These are phyloP conservation scores for Carex scoparia DNA, from an alignment of 176 grass and related monocot genomes.

Conservation along the genomic window DNA sequence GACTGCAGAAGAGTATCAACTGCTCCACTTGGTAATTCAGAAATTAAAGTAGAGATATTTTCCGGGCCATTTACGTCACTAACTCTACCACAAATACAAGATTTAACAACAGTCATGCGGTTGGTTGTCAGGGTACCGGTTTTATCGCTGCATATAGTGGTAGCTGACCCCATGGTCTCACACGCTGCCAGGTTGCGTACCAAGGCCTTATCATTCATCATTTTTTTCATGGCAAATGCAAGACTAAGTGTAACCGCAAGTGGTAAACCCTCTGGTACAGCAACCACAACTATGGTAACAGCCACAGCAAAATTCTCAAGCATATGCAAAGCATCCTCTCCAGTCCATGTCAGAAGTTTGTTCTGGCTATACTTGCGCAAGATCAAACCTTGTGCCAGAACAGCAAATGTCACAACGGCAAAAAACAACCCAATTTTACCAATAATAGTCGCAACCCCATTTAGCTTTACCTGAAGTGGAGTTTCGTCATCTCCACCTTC, in stretches of 20 bases:
- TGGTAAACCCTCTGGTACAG: conserved; percentile 94
- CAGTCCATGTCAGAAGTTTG: conserved; percentile 60
- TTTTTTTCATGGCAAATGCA: conserved; percentile 99
- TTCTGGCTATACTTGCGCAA: conserved; percentile 44
- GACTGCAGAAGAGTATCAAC: conserved; percentile 74
- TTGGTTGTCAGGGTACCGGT: conserved; percentile 94
- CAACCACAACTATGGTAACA: conserved; percentile 96
- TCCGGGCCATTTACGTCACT: conserved; percentile 43
- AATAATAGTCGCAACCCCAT: conserved; percentile 63
- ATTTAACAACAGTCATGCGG: conserved; percentile 94
- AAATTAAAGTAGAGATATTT: conserved; percentile 51
- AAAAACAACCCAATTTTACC: conserved; percentile 89
- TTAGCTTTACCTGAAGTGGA: conserved; percentile 80
- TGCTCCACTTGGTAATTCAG: conserved; percentile 54
- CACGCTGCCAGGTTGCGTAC: conserved; percentile 90
- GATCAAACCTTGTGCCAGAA: conserved; percentile 65
- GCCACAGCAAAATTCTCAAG: conserved; percentile 93
- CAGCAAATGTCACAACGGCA: conserved; percentile 93
- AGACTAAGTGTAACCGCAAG: conserved; percentile 94
- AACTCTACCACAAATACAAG: conserved; percentile 66
- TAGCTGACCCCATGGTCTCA: conserved; percentile 98
- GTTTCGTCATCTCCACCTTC: conserved; percentile 99
- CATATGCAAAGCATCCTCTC: conserved; percentile 71
- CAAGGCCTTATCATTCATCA: conserved; percentile 99
- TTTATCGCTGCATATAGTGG: conserved; percentile 96